Evolutionary conservation across 441 rosid species (phyloP).

Genomic region (Bruguiera hainesii): DNA sequence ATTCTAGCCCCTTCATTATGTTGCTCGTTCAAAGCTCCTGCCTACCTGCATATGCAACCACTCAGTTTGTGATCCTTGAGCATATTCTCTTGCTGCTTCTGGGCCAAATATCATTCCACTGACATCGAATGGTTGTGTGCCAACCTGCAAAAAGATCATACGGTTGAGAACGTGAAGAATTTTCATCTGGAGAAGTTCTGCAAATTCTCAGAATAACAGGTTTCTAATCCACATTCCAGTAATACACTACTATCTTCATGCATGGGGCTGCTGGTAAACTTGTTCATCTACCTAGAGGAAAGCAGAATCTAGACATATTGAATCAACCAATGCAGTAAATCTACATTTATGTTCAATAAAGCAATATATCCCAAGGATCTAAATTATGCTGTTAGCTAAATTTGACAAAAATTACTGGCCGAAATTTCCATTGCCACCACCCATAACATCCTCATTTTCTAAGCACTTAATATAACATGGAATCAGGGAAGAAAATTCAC

Average conservation of each 20-base stretch:
- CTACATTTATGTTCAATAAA: no score
- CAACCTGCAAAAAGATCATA: constrained; percentile 36
- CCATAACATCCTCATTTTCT: not conserved
- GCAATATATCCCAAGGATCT: not conserved
- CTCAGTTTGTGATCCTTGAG: constrained; percentile 54
- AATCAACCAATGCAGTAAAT: no score
- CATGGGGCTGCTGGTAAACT: not conserved
- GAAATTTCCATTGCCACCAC: not conserved
- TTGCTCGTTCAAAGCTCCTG: constrained; percentile 48
- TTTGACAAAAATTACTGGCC: not conserved
- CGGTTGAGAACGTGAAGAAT: constrained; percentile 7
- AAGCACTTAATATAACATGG: not conserved
- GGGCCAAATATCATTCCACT: constrained; percentile 59
- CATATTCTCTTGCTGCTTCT: constrained; percentile 57
- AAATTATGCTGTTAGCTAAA: not conserved
- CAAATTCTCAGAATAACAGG: not conserved
- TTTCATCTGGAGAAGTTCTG: not conserved
- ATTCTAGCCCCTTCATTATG: constrained; percentile 25
- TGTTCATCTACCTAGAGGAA: not conserved
- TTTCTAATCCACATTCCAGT: not conserved
- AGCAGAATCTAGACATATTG: no score
- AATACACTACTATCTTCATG: not conserved
- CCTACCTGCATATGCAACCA: constrained; percentile 91
- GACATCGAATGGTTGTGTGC: constrained; percentile 52
- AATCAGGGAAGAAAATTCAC: not conserved